A percentile compares a stretch with the other conserved stretches of the same genome.
phyloP scores from a whole-genome alignment of 2,329 filamentous ascomycete genomes.

The Venturia asperata region DNA sequence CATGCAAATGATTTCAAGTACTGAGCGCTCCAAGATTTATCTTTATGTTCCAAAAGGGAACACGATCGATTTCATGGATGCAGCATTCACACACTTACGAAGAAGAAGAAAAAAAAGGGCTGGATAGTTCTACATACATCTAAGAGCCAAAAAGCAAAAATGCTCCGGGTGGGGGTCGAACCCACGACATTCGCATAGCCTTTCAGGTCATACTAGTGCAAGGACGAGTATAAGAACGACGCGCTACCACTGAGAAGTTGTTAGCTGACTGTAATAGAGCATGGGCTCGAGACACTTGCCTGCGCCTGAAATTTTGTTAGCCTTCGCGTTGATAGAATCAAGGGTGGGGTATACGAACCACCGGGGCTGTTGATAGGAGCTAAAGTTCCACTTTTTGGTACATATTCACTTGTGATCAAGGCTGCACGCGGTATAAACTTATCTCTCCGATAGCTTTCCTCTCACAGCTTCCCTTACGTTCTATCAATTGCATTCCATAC shows the following conservation, averaged over 20 bases:
- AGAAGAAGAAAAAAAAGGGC: not conserved
- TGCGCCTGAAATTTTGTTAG: slow-evolving; percentile 12
- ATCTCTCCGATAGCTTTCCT: too few relatives aligned
- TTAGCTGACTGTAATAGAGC: too few relatives aligned
- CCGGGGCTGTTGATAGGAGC: not conserved
- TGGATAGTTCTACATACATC: too few relatives aligned
- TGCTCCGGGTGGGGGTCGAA: slow-evolving; percentile 19
- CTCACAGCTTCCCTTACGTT: too few relatives aligned
- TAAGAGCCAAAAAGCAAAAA: not conserved
- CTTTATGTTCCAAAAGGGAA: too few relatives aligned
- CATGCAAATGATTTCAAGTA: too few relatives aligned
- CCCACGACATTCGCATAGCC: slow-evolving; percentile 20
- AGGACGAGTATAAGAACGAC: slow-evolving; percentile 20
- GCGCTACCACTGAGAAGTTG: slow-evolving; percentile 18
- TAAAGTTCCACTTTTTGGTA: not conserved
- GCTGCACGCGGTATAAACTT: not conserved
- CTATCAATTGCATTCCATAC: too few relatives aligned
- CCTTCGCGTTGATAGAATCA: not conserved
- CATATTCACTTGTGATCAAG: not conserved
- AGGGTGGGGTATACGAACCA: not conserved
- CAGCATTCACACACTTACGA: too few relatives aligned
- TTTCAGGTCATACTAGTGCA: slow-evolving; percentile 17
- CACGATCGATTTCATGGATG: too few relatives aligned
- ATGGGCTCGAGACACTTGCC: too few relatives aligned
- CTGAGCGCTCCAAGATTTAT: too few relatives aligned